phyloP scores from a whole-genome alignment of 192 early-diverging fungal genomes.

The Backusella australiensis region DNA sequence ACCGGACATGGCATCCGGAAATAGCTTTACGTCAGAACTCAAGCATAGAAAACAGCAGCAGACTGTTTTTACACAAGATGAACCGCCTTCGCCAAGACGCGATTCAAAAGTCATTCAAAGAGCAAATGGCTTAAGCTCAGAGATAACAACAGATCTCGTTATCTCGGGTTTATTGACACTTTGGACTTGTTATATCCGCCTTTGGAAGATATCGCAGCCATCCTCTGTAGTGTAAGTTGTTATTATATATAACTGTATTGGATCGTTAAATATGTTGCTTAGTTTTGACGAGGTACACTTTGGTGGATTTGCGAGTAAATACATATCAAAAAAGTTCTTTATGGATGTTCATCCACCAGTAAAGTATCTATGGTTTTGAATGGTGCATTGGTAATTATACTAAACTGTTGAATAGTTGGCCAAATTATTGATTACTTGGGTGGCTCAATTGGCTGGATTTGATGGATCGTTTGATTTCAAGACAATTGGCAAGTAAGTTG shows the following conservation, averaged over 20 bases:
- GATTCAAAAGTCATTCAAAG: neutral
- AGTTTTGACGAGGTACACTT: slow-evolving; percentile 99
- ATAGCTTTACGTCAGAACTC: neutral
- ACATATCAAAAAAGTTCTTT: slow-evolving; percentile 84
- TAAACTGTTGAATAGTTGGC: slow-evolving; percentile 25
- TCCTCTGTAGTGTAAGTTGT: slow-evolving; percentile 36
- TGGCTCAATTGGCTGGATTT: slow-evolving; percentile 83
- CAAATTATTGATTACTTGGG: slow-evolving; percentile 44
- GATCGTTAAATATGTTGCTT: neutral
- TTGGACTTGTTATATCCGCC: slow-evolving; percentile 37
- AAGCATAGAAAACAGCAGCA: neutral
- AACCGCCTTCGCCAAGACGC: neutral
- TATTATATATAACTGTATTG: neutral
- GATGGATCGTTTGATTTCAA: slow-evolving; percentile 91
- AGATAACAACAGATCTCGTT: slow-evolving; percentile 5
- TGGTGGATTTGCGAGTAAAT: slow-evolving; percentile 91
- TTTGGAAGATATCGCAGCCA: slow-evolving; percentile 41
- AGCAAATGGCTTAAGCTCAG: neutral
- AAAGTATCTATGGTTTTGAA: slow-evolving; percentile 48
- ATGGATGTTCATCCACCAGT: slow-evolving; percentile 96
- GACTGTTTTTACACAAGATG: neutral
- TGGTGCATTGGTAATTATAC: neutral
- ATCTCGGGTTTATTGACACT: slow-evolving; percentile 24
- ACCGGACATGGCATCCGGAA: neutral
- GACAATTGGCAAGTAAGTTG: slow-evolving; percentile 77